A percentile compares a stretch with the other conserved stretches of the same genome.
Evolutionary conservation across 148 eudicot genomes (phyloP).

Genomic region (Tetragonia tetragonoides): DNA sequence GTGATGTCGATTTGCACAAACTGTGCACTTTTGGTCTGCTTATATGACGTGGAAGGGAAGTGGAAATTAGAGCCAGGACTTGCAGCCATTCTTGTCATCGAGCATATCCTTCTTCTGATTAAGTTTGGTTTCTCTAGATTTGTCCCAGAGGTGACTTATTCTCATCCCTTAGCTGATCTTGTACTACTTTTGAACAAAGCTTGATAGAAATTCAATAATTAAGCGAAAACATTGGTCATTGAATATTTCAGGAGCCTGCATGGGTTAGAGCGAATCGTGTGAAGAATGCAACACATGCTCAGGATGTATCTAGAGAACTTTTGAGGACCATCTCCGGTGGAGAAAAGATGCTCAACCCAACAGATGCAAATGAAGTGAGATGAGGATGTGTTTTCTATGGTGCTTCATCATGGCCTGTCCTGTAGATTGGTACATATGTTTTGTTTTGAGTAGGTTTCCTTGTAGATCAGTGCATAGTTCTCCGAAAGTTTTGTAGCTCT

Average conservation of each 20-base stretch:
- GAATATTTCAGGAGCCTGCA: constrained; percentile 68
- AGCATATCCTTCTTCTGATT: constrained; percentile 75
- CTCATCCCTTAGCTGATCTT: not conserved
- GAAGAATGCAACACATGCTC: constrained; percentile 73
- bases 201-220: not conserved
- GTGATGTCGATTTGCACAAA: constrained; percentile 90
- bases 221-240: not conserved
- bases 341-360: constrained; percentile 24
- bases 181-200: not conserved
- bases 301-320: constrained; percentile 68
- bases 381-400: not conserved
- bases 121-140: constrained; percentile 83
- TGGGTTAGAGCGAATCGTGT: constrained; percentile 85
- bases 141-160: constrained; percentile 67
- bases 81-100: constrained; percentile 76
- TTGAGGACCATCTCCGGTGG: constrained; percentile 61
- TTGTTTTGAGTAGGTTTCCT: constrained; percentile 18
- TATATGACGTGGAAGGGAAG: constrained; percentile 78
- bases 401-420: not conserved
- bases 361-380: constrained; percentile 1
- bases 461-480: constrained; percentile 15
- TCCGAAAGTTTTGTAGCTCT: not conserved
- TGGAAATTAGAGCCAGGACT: constrained; percentile 94
- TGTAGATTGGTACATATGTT: constrained; percentile 27
- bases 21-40: constrained; percentile 73